These are phyloP conservation scores for Colletotrichum sp. DNA, from an alignment of 2,329 filamentous ascomycete species.

Conservation along the genomic window DNA sequence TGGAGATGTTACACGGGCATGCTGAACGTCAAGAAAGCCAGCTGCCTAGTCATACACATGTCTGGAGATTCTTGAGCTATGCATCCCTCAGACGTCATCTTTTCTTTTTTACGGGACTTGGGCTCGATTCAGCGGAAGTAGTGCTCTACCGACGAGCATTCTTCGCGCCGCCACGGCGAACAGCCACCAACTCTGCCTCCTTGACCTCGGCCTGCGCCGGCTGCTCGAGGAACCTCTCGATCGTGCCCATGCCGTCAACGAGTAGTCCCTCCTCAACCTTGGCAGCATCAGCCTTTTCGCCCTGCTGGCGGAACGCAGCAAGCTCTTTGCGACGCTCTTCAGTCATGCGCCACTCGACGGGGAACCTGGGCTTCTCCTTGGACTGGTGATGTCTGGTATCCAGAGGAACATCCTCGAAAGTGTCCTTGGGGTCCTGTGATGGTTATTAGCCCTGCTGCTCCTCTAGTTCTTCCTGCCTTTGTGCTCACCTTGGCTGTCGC, in stretches of 20 bases:
- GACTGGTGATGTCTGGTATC: conserved; percentile 85
- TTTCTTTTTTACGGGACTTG: background rate
- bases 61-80: background rate
- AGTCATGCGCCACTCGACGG: conserved; percentile 83
- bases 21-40: background rate
- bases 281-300: conserved; percentile 56
- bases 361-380: conserved; percentile 74
- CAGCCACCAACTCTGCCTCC: conserved; percentile 35
- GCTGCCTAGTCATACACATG: conserved; percentile 17
- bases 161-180: conserved; percentile 5
- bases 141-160: background rate
- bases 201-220: conserved; percentile 30
- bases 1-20: conserved; percentile 21
- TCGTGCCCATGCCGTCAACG: conserved; percentile 61
- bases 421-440: conserved; percentile 72
- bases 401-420: conserved; percentile 87
- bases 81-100: background rate
- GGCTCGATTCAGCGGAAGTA: background rate
- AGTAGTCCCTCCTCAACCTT: conserved; percentile 59
- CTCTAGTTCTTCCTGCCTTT: background rate
- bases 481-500: conserved; percentile 69
- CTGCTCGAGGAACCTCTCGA: conserved; percentile 44
- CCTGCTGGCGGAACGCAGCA: conserved; percentile 60
- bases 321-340: conserved; percentile 70
- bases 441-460: background rate